Base-by-base conservation (phyloP, 345 rosid genomes). In the Linum usitatissimum region DNA sequence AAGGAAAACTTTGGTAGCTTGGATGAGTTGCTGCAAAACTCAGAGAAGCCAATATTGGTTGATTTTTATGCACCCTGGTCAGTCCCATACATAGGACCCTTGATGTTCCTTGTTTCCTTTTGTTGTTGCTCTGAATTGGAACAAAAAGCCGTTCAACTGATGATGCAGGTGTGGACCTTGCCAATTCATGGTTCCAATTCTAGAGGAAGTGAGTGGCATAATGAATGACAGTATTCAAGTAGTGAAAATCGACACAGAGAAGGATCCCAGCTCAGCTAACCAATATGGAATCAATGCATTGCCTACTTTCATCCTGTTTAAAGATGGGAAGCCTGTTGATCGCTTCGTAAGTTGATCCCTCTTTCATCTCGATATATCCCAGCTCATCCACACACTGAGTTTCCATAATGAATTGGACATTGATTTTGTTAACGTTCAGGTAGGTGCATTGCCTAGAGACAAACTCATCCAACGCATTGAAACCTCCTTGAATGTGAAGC, bases 41-140 rank as follows among this genome's bases (percentile, higher is more conserved):
- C 91, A 28, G 86, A 87, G 55, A 87, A 81, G 60, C 97, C 97
- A 12, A 79, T 91, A 51, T 65, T 91, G 20, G 93, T 91, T 39
- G 97, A 87, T 71, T 91, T 91, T 71, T 91, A 86, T 63, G 97
- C 97, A 1, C 86, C 95, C 63, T 91, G 93, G 97, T 87, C 64
- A 75, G 62, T 67, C 66, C 21, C 51, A 9, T 12, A 40, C 13
- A 40, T 45, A 3, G 2, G 14, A 45, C 17, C 49, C 13, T 9
- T 62, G 10, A 42, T 56, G 31, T 55, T 66, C 39, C 18, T n/a
- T 8, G 18, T 19, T 5, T 21, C 3, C 13, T 1, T 3, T 45
- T 4, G 15, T 45, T 45, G 3, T 45, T 15, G 10, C 51, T 3
- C 14, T 12, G 3, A 10, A 45, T 45, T 15, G 15, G 4, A 45